phyloP scores from a whole-genome alignment of 768 basidiomycete species.

The Pleurotus eryngii region DNA sequence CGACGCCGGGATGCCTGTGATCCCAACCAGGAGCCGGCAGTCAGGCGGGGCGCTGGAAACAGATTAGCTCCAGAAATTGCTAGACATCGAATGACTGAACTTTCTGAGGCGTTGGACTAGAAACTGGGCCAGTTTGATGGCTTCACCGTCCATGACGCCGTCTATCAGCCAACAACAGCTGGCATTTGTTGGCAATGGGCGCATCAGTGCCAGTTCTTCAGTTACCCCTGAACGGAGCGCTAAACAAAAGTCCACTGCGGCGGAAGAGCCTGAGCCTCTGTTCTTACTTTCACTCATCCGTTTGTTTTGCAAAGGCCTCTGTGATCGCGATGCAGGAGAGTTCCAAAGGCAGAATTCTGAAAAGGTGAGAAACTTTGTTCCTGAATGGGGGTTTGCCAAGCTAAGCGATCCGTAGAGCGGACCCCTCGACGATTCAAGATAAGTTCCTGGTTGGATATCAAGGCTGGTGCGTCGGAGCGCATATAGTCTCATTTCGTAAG shows the following conservation, averaged over 20 bases:
- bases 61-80: background rate
- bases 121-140: slow-evolving; percentile 33
- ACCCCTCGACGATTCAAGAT: slow-evolving; percentile 76
- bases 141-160: slow-evolving; percentile 35
- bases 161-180: too few relatives aligned
- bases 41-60: slow-evolving; percentile 28
- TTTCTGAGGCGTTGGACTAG: slow-evolving; percentile 32
- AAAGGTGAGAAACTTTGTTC: slow-evolving; percentile 30
- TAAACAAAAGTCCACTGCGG: too few relatives aligned
- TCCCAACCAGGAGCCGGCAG: slow-evolving; percentile 63
- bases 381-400: slow-evolving; percentile 1
- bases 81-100: slow-evolving; percentile 30
- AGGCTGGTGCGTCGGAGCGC: slow-evolving; percentile 58
- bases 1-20: slow-evolving; percentile 79
- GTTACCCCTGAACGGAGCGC: too few relatives aligned
- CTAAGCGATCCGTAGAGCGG: slow-evolving; percentile 38
- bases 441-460: slow-evolving; percentile 87
- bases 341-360: slow-evolving; percentile 31
- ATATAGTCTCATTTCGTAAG: background rate
- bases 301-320: slow-evolving; percentile 5
- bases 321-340: background rate
- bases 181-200: too few relatives aligned
- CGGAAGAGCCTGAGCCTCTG: background rate
- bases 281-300: background rate
- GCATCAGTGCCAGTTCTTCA: too few relatives aligned